These are phyloP conservation scores for Pseudogymnoascus sp. DNA, from an alignment of 2,329 filamentous ascomycete species.

Conservation along the genomic window DNA sequence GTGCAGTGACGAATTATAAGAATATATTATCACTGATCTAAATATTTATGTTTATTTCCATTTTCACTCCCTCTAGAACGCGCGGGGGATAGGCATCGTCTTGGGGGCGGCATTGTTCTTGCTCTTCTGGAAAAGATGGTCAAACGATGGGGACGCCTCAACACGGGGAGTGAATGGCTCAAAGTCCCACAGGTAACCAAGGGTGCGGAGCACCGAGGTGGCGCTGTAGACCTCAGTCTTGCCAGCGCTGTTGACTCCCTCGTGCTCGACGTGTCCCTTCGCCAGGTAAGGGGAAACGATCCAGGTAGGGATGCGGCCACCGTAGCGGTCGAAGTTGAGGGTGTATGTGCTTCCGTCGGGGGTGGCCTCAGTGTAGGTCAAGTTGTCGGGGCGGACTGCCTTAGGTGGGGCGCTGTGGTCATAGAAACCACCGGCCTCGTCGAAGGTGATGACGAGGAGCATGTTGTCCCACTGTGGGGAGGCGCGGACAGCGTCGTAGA, in stretches of 20 bases:
- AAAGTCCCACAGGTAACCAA: slow-evolving; percentile 35
- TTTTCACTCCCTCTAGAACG: neutral
- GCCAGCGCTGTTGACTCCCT: slow-evolving; percentile 28
- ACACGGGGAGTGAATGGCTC: slow-evolving; percentile 13
- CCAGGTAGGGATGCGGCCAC: slow-evolving; percentile 39
- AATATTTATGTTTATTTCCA: neutral
- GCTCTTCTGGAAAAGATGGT: slow-evolving; percentile 13
- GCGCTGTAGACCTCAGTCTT: slow-evolving; percentile 32
- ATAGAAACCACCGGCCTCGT: slow-evolving; percentile 43
- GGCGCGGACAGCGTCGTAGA: slow-evolving; percentile 40
- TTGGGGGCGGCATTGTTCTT: neutral
- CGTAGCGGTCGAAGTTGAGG: slow-evolving; percentile 37
- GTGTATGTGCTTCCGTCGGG: slow-evolving; percentile 34
- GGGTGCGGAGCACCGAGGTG: slow-evolving; percentile 36
- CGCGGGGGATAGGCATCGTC: neutral
- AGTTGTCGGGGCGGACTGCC: slow-evolving; percentile 31
- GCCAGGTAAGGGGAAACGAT: slow-evolving; percentile 40
- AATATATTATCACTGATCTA: neutral
- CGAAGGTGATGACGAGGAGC: slow-evolving; percentile 42
- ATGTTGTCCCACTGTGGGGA: slow-evolving; percentile 43
- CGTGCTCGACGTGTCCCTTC: slow-evolving; percentile 34
- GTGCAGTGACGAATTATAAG: neutral
- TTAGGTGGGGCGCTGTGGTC: slow-evolving; percentile 41
- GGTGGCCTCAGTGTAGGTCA: slow-evolving; percentile 33
- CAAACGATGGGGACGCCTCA: slow-evolving; percentile 7